Evolutionary conservation across 805 yeast species (phyloP).

Genomic region (Brettanomyces naardenensis): DNA sequence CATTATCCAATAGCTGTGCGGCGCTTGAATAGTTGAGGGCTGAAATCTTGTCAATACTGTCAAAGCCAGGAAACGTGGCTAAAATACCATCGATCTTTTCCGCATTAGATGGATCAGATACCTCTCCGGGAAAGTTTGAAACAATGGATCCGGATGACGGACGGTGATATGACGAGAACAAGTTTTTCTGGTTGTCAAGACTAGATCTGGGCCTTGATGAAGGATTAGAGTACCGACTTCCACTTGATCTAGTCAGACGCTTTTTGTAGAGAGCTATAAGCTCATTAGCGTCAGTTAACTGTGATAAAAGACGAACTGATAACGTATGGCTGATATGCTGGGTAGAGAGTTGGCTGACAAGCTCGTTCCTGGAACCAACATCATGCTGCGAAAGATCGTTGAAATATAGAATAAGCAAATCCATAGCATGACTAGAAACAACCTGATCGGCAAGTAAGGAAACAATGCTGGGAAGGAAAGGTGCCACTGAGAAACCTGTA

Average conservation of each 20-base stretch:
- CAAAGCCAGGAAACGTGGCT: slow-evolving; percentile 1
- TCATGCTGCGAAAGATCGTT: slow-evolving; percentile 23
- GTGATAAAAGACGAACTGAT: slow-evolving; percentile 19
- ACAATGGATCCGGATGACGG: not conserved
- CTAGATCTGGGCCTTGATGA: slow-evolving; percentile 1
- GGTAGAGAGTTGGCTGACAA: slow-evolving; percentile 30
- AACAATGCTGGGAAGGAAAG: slow-evolving; percentile 20
- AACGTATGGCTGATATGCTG: slow-evolving; percentile 24
- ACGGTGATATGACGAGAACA: not conserved
- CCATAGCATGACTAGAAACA: slow-evolving; percentile 11
- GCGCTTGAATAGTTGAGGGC: slow-evolving; percentile 2
- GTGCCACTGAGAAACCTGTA: slow-evolving; percentile 27
- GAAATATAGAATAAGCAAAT: slow-evolving; percentile 31
- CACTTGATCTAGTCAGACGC: not conserved
- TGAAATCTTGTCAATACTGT: not conserved
- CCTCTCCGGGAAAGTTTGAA: too few species aligned
- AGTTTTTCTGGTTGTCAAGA: not conserved
- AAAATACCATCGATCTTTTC: not conserved
- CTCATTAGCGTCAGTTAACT: slow-evolving; percentile 21
- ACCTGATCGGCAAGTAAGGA: slow-evolving; percentile 15
- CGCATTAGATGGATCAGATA: not conserved
- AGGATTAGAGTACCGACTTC: too few species aligned
- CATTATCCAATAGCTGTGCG: not conserved
- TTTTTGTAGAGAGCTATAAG: slow-evolving; percentile 14
- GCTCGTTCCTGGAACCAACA: slow-evolving; percentile 35